Evolutionary conservation across 1,139 yeast genomes (phyloP).

Genomic region (Saccharomyces hybrid): DNA sequence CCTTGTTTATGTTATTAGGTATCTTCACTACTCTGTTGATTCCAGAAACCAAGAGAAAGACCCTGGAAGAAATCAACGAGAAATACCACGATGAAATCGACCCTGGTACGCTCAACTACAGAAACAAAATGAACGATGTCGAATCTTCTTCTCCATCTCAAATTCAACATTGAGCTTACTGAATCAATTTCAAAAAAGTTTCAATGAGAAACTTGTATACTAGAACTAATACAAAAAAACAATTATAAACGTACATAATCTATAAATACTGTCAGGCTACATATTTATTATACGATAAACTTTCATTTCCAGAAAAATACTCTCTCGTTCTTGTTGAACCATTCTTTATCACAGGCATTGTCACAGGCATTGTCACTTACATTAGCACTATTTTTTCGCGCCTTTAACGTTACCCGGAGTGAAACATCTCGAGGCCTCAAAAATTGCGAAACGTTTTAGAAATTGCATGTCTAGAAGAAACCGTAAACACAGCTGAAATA

Average conservation of each 20-base stretch:
- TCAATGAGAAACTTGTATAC: neutral
- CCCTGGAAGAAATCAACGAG: conserved; percentile 74
- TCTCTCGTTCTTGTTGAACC: no score
- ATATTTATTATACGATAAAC: neutral
- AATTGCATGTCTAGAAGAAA: neutral
- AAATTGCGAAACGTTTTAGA: neutral
- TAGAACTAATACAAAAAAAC: neutral
- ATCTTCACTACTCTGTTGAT: conserved; percentile 53
- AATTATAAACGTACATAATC: neutral
- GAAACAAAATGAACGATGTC: neutral
- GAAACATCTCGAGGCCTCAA: neutral
- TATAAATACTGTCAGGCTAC: conserved; percentile 1
- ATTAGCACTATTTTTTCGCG: no score
- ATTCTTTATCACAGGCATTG: neutral
- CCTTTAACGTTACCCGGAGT: neutral
- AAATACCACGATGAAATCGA: conserved; percentile 68
- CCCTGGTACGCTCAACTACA: conserved; percentile 23
- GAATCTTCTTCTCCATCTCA: conserved; percentile 3
- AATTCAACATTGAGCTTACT: conserved; percentile 7
- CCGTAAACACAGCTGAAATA: neutral
- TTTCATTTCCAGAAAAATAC: neutral
- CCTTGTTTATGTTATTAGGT: conserved; percentile 83
- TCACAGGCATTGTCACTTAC: neutral
- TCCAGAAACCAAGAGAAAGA: conserved; percentile 88
- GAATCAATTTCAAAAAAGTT: no score